Conservation (phyloP, 139 green algal species). For the Chlamydomonas incerta region DNA sequence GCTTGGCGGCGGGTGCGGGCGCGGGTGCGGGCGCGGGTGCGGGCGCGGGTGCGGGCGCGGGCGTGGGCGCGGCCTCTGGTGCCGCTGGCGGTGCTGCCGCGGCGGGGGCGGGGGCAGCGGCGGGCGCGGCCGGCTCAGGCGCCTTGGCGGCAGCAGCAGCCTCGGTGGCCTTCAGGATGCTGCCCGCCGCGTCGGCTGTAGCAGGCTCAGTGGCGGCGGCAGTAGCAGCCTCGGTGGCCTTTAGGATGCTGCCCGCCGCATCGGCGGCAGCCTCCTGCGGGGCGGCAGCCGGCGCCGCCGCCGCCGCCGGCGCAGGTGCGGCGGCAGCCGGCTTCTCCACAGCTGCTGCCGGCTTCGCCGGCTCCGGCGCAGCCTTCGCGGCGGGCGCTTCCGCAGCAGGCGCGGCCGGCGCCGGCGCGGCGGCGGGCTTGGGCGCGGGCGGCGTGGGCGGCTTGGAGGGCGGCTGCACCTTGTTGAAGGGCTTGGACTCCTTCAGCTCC, state of each 20-base stretch:
- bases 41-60: neutral
- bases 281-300: too few relatives aligned
- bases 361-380: too few relatives aligned
- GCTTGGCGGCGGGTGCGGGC: neutral
- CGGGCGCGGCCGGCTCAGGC: too few relatives aligned
- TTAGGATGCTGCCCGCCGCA: neutral
- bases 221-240: neutral
- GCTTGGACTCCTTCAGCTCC: neutral
- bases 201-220: too few relatives aligned
- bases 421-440: neutral
- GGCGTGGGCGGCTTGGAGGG: neutral
- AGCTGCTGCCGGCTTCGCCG: too few relatives aligned
- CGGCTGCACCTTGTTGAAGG: neutral
- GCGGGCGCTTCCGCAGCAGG: neutral
- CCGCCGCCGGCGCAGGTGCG: neutral
- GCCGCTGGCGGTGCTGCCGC: too few relatives aligned
- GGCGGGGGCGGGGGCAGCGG: too few relatives aligned
- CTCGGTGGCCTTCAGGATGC: conserved; percentile 5
- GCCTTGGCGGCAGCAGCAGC: too few relatives aligned
- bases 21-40: neutral
- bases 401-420: neutral
- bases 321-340: neutral
- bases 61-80: neutral
- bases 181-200: neutral
- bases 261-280: neutral